Evolutionary conservation across 371 early-diverging fungal species (phyloP), one percentile per base, ranked within the genome.

Genomic region (Amoeboaphelidium occidentale): DNA sequence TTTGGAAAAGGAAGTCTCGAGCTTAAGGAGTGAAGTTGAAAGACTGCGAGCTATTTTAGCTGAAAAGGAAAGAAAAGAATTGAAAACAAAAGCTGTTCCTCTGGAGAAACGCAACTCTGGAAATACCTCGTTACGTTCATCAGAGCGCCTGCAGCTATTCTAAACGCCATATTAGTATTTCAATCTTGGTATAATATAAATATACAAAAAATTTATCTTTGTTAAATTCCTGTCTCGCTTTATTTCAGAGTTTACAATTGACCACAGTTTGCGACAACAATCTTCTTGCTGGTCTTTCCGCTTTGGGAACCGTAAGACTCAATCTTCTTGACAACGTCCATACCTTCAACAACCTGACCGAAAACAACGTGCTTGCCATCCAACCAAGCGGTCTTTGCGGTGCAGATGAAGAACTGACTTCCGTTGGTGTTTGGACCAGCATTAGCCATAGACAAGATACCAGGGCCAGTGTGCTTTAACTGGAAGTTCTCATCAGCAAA

Each of bases 321-420:
- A 51, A 96, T 72, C 55, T 66, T 66, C 54, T 74, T 63, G 59
- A 94, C 76, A 45, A 93, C 65, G 23, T 85, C 77, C 55, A 69
- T 51, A 45, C 93, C 92, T 57, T 81, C 74, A 48, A 67, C 60
- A 23, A 98, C 97, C 41, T 63, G 42, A 49, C 99, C 99, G 65
- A 99, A 99, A 39, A 99, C 99, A 53, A 90, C 91, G 76, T 99
- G 99, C 74, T 88, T 91, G 57, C 87, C 87, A 68, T 99, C 92
- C 57, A 99, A 79, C 96, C 94, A 92, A 25, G 74, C 49, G 43
- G 78, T 73, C 63, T 62, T 58, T 52, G 66, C 76, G 17, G 85
- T 81, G 66, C 85, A 84, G 66, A 93, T 85, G 73, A 96, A 97
- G 79, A 98, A 98, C 71, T 99, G 98, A 55, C 86, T 86, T 53